Base-by-base conservation (phyloP, 2,329 filamentous ascomycete genomes). In the Aureobasidium namibiae region DNA sequence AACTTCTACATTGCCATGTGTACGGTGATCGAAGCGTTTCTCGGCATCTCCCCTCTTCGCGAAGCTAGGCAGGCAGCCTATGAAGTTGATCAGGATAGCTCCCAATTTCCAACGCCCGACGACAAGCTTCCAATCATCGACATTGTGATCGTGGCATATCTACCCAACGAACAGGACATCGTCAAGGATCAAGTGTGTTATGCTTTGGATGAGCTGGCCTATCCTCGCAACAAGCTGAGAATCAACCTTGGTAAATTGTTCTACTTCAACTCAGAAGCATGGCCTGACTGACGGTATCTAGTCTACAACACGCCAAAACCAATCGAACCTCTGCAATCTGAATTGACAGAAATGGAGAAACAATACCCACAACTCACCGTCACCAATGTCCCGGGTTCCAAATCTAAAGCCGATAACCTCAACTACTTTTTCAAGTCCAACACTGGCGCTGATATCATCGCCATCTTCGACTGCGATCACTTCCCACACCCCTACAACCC, bases 151-250 rank as follows among this genome's bases (percentile, higher is more conserved):
- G 77, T 79, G 2, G 77, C 77, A 14, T 79, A 79, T 62, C 68
- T 79, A n/a, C 77, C 77, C 5, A 79, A 79, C 60, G 77, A 79
- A 64, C 69, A 77, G 64, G 75, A 78, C 54, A 79, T 79, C 56
- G 77, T 79, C 63, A 71, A 77, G 65, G 76, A 77, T 49, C 74
- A 76, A 9, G 71, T 76, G 14, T 66, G 75, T 26, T 78, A 79
- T 62, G 74, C 75, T 3, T 66, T 78, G 39, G 73, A 78, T 59
- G 73, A 78, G 61, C 71, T 79, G 23, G 67, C 74, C 9, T 79
- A 79, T 56, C 76, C 77, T 1, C 66, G 66, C 42, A 72, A 78
- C 48, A 76, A 73, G 62, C 73, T 79, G n/a, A 67, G 76, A 7
- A 74, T 79, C 66, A 78, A 76, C 56, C 66, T 79, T 57, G 49